Evolutionary conservation across 257 asterid genomes (phyloP).

Genomic region (Ocimum tenuiflorum): DNA sequence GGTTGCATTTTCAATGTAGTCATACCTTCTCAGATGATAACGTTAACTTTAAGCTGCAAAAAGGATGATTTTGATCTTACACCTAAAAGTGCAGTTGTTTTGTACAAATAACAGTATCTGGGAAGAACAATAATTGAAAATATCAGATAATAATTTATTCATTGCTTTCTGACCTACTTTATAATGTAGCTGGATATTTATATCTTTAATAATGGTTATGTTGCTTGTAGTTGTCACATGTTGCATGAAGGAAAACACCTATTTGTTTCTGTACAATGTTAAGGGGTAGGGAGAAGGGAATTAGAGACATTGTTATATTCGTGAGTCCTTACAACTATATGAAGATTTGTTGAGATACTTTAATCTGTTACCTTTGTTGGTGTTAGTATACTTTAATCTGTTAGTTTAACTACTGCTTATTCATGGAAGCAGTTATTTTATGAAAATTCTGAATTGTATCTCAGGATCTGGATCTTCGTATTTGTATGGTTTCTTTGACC

Average conservation of each 20-base stretch:
- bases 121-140: no score
- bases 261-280: background rate
- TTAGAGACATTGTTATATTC: background rate
- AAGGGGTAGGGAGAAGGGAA: no score
- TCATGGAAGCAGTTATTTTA: background rate
- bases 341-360: background rate
- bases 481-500: conserved; percentile 82
- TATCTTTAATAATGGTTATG: no score
- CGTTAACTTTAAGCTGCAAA: background rate
- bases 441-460: conserved; percentile 10
- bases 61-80: background rate
- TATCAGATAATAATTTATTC: no score
- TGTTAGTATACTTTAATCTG: background rate
- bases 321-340: background rate
- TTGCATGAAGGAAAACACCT: no score
- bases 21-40: no score
- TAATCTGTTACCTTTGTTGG: background rate
- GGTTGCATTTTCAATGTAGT: background rate
- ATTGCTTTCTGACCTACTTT: no score
- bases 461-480: conserved; percentile 79
- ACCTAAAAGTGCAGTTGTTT: background rate
- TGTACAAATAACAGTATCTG: no score
- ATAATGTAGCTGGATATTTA: no score
- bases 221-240: no score
- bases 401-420: background rate